Conservation (phyloP, 2,329 filamentous ascomycete genomes). For the Fusarium aywerte region DNA sequence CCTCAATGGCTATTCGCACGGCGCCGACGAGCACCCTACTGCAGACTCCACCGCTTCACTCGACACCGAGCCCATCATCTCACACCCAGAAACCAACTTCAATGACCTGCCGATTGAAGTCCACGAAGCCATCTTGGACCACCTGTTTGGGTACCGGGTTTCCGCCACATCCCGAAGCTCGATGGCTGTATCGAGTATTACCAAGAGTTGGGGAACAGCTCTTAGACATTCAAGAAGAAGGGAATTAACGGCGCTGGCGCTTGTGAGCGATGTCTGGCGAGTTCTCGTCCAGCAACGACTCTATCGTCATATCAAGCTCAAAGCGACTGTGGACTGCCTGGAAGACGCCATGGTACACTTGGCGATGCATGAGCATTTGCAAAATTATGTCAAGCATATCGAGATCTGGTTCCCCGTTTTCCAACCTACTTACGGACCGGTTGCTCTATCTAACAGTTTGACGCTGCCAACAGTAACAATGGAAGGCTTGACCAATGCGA, state of each 20-base stretch:
- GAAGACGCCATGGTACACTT: conserved; percentile 71
- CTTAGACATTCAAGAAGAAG: conserved; percentile 74
- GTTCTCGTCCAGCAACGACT: conserved; percentile 75
- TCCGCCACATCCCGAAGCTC: conserved; percentile 69
- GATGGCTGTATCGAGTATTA: conserved; percentile 63
- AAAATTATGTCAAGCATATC: conserved; percentile 74
- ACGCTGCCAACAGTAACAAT: conserved; percentile 64
- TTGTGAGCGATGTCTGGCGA: conserved; percentile 73
- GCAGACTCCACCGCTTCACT: conserved; percentile 29
- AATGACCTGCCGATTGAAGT: conserved; percentile 73
- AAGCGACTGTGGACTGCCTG: conserved; percentile 73
- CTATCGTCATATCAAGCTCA: conserved; percentile 80
- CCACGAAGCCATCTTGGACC: conserved; percentile 76
- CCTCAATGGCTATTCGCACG: conserved; percentile 41
- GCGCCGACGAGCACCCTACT: conserved; percentile 30
- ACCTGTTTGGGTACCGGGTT: conserved; percentile 75
- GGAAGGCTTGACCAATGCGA: conserved; percentile 66
- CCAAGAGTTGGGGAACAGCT: conserved; percentile 71
- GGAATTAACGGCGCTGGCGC: conserved; percentile 72
- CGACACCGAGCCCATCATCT: conserved; percentile 30
- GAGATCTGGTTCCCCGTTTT: conserved; percentile 84
- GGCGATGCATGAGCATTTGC: conserved; percentile 65
- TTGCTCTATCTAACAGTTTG: conserved; percentile 56
- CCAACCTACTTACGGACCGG: conserved; percentile 63
- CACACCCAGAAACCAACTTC: conserved; percentile 51